Evolutionary conservation across 23 red algal species (phyloP), one percentile per base, ranked within the genome.

Genomic region (Cyanidiococcus yangmingshanensis): DNA sequence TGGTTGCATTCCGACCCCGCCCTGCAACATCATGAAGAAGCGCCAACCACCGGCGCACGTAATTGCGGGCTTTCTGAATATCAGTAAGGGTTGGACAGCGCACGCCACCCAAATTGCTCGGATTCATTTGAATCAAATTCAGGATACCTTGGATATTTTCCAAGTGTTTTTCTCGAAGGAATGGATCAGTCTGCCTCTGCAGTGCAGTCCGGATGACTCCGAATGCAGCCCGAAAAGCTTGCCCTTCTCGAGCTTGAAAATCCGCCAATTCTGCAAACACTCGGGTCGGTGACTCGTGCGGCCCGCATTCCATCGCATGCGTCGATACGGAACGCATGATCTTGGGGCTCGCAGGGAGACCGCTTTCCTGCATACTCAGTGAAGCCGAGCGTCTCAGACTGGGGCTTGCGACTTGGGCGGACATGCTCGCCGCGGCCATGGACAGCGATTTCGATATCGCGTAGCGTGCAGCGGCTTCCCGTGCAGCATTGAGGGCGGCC

Each of bases 361-460:
- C 12, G 45, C 12, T 54, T 54, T 54, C 45, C 45, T 7, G 45
- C 21, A 21, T 21, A 15, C 45, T 21, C 7, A 54, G 12, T 21
- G 45, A 54, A 21, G 21, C 21, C 21, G 45, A 54, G 7, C 45
- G 45, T 54, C 45, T 54, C 21, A 54, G 45, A 54, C 21, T 54
- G 7, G 45, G 45, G 45, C 45, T 54, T 54, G 45, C 7, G 12
- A 54, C 21, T 54, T 54, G 45, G 12, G 45, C 45, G 45, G 45
- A 54, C 7, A 54, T 21, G 45, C 45, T 54, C 21, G 45, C 45
- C 7, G n/a, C 63, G 27, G 63, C 63, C 63, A 71, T 71, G 16
- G 63, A 71, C 7, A 71, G 63, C 63, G 63, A 71, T 71, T 71
- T 71, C n/a, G 63, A 71, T 2, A 71, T 35, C 27, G 32, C n/a